These are phyloP conservation scores for Pythium grandisporangium DNA, from an alignment of 352 stramenopile species.

Conservation along the genomic window DNA sequence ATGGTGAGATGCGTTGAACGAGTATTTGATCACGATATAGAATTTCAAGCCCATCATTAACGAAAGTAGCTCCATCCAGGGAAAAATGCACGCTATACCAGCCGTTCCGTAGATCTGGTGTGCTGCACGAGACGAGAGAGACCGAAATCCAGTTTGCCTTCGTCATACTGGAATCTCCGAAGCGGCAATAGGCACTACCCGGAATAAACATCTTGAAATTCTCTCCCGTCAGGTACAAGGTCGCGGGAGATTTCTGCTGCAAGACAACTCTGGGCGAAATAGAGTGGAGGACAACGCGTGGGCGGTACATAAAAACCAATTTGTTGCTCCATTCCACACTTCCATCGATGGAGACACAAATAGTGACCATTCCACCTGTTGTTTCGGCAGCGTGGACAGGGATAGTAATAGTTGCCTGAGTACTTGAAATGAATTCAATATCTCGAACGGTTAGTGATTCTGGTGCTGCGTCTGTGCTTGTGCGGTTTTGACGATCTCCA, in stretches of 20 bases:
- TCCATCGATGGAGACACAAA: background rate
- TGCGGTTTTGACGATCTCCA: no score
- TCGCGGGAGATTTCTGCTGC: background rate
- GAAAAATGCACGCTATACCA: slow-evolving; percentile 34
- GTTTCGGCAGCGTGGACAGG: background rate
- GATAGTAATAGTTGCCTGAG: background rate
- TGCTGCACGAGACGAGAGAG: slow-evolving; percentile 1
- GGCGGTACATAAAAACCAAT: slow-evolving; percentile 9
- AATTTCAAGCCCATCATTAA: slow-evolving; percentile 24
- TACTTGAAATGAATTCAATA: no score
- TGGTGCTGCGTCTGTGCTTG: no score
- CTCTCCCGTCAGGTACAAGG: slow-evolving; percentile 1
- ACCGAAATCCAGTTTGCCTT: slow-evolving; percentile 4
- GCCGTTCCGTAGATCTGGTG: slow-evolving; percentile 17
- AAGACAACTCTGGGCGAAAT: slow-evolving; percentile 6
- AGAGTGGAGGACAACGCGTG: slow-evolving; percentile 3
- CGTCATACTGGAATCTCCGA: slow-evolving; percentile 4
- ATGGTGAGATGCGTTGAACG: slow-evolving; percentile 22
- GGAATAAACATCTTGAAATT: slow-evolving; percentile 1
- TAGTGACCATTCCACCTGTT: slow-evolving; percentile 1
- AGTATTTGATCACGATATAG: slow-evolving; percentile 27
- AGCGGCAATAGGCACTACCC: slow-evolving; percentile 5
- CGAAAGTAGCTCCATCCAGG: slow-evolving; percentile 32
- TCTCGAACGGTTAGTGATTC: no score
- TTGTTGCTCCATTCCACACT: slow-evolving; percentile 5